Conservation (phyloP, 257 asterid genomes). For the Capsicum rhomboideum region DNA sequence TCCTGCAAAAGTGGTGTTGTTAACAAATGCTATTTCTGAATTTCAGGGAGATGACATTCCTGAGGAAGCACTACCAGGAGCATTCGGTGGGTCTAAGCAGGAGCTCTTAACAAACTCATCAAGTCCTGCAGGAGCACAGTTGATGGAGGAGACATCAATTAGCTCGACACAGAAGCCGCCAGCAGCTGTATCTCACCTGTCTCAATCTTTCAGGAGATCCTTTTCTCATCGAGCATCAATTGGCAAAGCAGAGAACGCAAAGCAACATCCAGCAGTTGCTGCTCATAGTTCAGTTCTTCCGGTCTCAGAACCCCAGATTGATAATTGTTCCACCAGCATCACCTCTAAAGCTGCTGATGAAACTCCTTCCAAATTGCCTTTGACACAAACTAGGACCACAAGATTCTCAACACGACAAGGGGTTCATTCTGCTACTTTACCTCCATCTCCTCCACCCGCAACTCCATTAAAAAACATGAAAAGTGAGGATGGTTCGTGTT, state of each 20-base stretch:
- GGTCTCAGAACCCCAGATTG: not conserved
- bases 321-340: not conserved
- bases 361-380: conserved; percentile 2
- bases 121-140: not conserved
- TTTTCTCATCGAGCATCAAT: conserved; percentile 26
- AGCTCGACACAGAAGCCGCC: not conserved
- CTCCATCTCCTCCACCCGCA: conserved; percentile 13
- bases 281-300: conserved; percentile 3
- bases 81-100: conserved; percentile 33
- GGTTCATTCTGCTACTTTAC: not conserved
- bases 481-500: conserved; percentile 1
- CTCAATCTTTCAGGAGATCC: conserved; percentile 46
- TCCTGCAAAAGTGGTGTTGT: not conserved
- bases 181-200: conserved; percentile 31
- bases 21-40: not conserved
- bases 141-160: not conserved
- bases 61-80: conserved; percentile 55
- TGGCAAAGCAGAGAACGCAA: not conserved
- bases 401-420: not conserved
- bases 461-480: conserved; percentile 40
- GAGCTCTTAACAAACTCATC: conserved; percentile 2
- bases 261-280: conserved; percentile 6
- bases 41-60: conserved; percentile 83
- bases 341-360: not conserved
- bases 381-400: not conserved